Evolutionary conservation across 495 filamentous ascomycete species (phyloP), one percentile per base, ranked within the genome.

Genomic region (Hyaloscypha hepaticicola): DNA sequence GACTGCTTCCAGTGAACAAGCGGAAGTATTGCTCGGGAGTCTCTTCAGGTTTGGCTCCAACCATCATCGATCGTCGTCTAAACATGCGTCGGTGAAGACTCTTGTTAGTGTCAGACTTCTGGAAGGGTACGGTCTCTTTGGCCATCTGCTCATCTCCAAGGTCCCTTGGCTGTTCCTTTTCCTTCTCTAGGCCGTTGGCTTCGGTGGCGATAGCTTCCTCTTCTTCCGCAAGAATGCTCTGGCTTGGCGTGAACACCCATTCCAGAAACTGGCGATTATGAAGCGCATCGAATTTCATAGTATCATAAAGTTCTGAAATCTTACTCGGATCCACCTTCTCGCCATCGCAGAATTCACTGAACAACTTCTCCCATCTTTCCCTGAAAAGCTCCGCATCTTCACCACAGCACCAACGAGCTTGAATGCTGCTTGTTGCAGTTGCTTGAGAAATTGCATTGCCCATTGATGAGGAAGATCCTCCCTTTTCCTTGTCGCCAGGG

Each of bases 271-370:
- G 90, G 5, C 96, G 87, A 73, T 99, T 99, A 74, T 99, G 95
- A 26, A 99, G 82, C 2, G 96, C 95, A 71, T 99, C 95, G 69
- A 97, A 99, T 73, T 99, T 99, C 93, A 98, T 97, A 29, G 93
- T 97, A 75, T 99, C 95, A 72, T 98, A 98, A 2, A 99, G 79
- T 77, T 99, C 95, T 8, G 92, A 96, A 38, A 99, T 92, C 78
- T 98, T 98, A 79, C 92, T 96, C 0, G 95, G 95, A 73, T 99
- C 95, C 11, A 98, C 91, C 78, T 98, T 99, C 67, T 99, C 95
- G 5, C 89, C 88, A 73, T 99, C 95, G 66, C 91, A 93, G 69
- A 98, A 99, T 77, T 99, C 95, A 34, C 84, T 85, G 75, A 99
- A 99, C 9, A 99, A 86, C 79, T 99, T 99, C 78, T 99, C 95